Evolutionary conservation across 1,139 yeast genomes (phyloP), one percentile per base, ranked within the genome.

Genomic region (Yamadazyma oceani): DNA sequence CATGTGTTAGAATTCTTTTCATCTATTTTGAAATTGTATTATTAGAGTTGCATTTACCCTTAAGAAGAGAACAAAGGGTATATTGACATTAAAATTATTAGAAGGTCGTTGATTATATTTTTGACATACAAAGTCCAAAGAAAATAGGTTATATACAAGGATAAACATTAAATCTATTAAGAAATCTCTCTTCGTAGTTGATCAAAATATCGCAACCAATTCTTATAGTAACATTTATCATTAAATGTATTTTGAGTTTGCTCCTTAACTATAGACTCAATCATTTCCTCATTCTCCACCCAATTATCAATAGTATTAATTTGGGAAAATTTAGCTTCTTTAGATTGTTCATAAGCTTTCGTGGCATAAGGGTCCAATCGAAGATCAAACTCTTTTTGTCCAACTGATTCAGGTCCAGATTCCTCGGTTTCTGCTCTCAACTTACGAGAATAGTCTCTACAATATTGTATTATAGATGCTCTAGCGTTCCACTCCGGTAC

Each of bases 291-390:
- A 44, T 68, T 70, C 2, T 46, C 42, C 16, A 62, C 58, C 76
- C 76, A 70, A 34, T 54, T 55, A 21, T 64, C 67, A 4, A 70
- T 55, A 5, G 54, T 37, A 31, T 64, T 66, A 34, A 66, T 56
- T 28, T 53, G 48, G 2, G 47, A 41, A 35, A 44, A 64, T 38
- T 55, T 64, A 16, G 47, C 48, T 16, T 57, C 49, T 5, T 58
- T 23, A 16, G 46, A 40, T 15, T 57, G 56, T 15, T 52, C 51
- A 33, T 60, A 53, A 37, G 55, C 52, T 38, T 54, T 57, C 19
- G 50, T 43, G 5, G 75, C 75, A 40, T 70, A 70, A 0, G 76
- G 76, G 43, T 70, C 73, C 7, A 58, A 43, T 21, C 73, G 48
- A 31, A 69, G 54, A 44, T 69, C 69, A 38, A 59, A 60, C 25